Evolutionary conservation across 768 basidiomycete genomes (phyloP), one percentile per base, ranked within the genome.

Genomic region (Nidularia pulvinata): DNA sequence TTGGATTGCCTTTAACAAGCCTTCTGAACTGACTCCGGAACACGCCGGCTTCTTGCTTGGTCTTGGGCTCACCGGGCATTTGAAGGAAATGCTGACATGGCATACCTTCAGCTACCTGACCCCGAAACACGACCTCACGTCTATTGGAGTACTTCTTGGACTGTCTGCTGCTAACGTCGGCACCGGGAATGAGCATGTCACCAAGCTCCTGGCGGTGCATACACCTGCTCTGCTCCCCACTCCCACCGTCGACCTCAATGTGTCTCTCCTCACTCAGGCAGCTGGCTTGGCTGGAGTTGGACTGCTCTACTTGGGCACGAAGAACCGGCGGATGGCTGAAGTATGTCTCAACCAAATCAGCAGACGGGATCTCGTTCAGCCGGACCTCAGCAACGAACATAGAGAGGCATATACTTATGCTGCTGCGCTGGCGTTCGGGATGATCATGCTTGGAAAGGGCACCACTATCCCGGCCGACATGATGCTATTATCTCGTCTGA

Each of bases 41-140:
- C 97, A 98, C 64, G 97, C 95, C n/a, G 97, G 97, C 2, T 95
- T 98, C 72, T 76, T 99, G 43, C 85, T 93, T 39, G 97, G 93
- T 13, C 80, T 99, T 7, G 97, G 97, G 0, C 75, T 99, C 22
- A 91, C 87, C 1, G 97, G 97, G 0, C 95, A 98, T 65, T 77
- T 98, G 56, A 85, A 86, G 57, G 85, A 88, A 54, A 85, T 99
- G 84, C 70, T 92, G 61, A 93, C 93, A 1, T 96, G 95, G 91
- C 93, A 97, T 68, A 95, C 95, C 0, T 98, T 96, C 66, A 85
- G 86, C 11, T 97, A 98, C 67, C 81, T 99, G 61, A 95, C 95
- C 2, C 93, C 94, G 4, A 95, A 98, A 62, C 95, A 98, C 65
- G 95, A 98, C 61, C 78, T 93, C 57, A 98, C 96, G 0, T 94